Base-by-base conservation (phyloP, 148 eudicot genomes). In the Fagopyrum homotropicum region DNA sequence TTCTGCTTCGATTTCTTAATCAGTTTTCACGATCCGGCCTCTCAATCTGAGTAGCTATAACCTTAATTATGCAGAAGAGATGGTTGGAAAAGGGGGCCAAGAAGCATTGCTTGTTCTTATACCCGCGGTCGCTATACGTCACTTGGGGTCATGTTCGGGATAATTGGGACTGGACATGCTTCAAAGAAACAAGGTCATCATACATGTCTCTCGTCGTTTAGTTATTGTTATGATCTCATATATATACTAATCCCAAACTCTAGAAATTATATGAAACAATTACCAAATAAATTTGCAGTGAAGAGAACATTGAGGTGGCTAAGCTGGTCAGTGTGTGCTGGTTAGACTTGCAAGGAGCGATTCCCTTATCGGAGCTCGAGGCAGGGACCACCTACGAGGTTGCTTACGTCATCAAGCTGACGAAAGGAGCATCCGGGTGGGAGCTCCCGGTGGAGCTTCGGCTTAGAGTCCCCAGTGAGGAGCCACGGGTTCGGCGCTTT, bases 221-320 rank as follows among this genome's bases (percentile, higher is more conserved):
- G 26, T 22, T 22, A 22, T 22, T 22, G 26, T 22, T 22, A 22
- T 22, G 0, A 22, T 22, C 26, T 22, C 26, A 22, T 22, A 22
- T 22, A 22, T 22, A n/a, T n/a, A n/a, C n/a, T n/a, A n/a, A n/a
- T n/a, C n/a, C n/a, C n/a, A 22, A 22, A 22, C 26, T 22, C 0
- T 22, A 0, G 26, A 22, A 22, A 22, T 22, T 22, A 22, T 22
- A 22, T 22, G 26, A 22, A 22, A 22, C 26, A 22, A 22, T 22
- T 22, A 22, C 26, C 26, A 22, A 43, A 45, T 26, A 4, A 35
- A 35, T 45, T 45, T 76, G 77, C 77, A 82, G 82, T 48, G 80
- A 82, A n/a, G 85, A 79, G 5, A 78, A 82, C 46, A 79, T 79
- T 45, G 85, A 82, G 74, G 82, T 79, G 9, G 80, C 72, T 4